These are phyloP conservation scores for Cucurbitaria berberidis DNA, from an alignment of 2,329 filamentous ascomycete genomes.

Conservation along the genomic window DNA sequence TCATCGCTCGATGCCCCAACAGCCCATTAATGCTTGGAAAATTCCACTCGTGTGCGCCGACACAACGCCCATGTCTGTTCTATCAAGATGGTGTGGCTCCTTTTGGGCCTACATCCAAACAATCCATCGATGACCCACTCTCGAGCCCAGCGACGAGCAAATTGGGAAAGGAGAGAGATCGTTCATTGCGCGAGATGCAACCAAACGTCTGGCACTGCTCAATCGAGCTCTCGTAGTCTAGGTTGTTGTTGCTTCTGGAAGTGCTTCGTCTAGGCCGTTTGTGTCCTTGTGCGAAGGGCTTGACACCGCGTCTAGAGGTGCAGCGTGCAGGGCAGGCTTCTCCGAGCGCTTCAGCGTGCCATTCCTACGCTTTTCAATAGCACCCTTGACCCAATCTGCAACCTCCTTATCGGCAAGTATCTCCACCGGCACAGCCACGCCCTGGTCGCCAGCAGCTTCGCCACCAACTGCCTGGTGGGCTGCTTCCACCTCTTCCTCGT, in stretches of 20 bases:
- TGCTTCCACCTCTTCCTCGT: constrained; percentile 63
- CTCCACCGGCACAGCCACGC: constrained; percentile 33
- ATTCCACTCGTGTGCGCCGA: constrained; percentile 25
- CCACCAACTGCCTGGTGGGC: constrained; percentile 54
- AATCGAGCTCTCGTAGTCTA: constrained; percentile 1
- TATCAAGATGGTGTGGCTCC: neutral
- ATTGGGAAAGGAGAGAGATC: neutral
- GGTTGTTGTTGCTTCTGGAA: constrained; percentile 24
- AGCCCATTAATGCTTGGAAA: constrained; percentile 18
- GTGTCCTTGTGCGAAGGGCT: constrained; percentile 41
- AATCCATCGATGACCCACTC: neutral
- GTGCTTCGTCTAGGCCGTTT: constrained; percentile 29
- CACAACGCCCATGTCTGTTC: constrained; percentile 3
- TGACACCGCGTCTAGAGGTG: constrained; percentile 75
- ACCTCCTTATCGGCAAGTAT: constrained; percentile 77
- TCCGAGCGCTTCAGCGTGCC: constrained; percentile 58
- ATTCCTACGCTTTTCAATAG: constrained; percentile 69
- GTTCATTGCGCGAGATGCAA: neutral
- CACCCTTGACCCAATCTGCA: constrained; percentile 79
- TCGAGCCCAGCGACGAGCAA: neutral
- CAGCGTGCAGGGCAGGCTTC: constrained; percentile 86
- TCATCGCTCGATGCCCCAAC: constrained; percentile 23
- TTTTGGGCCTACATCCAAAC: neutral
- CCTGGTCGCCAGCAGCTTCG: constrained; percentile 39
- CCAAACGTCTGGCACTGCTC: neutral